Evolutionary conservation across 495 filamentous ascomycete genomes (phyloP), one percentile per base, ranked within the genome.

Genomic region (Physcia stellaris): DNA sequence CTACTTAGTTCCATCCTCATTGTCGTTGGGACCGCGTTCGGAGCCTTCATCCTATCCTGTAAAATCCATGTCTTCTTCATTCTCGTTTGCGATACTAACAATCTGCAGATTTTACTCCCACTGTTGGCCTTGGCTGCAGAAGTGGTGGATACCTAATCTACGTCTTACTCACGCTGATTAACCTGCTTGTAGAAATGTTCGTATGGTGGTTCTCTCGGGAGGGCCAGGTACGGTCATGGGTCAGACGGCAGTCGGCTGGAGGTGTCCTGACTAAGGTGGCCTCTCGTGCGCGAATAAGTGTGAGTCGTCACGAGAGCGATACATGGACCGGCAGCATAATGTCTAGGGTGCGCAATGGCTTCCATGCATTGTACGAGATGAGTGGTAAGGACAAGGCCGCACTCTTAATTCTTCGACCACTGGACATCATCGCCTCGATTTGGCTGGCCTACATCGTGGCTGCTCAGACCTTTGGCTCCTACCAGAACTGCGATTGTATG

Each of bases 121-220:
- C 43, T 34, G 43, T 40, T 15, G 68, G 68, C 2, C 42, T 71
- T 4, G 61, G 61, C 2, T 72, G 68, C 40, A 54, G 68, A 17
- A 66, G 59, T 26, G 64, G 66, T 2, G 61, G 60, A 0, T 71
- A 70, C 39, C 39, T 64, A 12, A 46, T 66, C 12, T 71, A 62
- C 39, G 39, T 53, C 3, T 21, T 57, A n/a, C 37, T 61, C 5
- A 45, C 53, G 10, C 29, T 51, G 4, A 37, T 34, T 1, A 42
- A 56, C 9, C 50, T 67, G 23, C 7, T 59, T 5, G 30, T 55
- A n/a, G 59, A 68, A 43, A 44, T 61, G 13, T 9, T 56, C 35
- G 48, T 63, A n/a, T 59, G 64, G 65, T 50, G 46, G 56, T 15
- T 50, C 34, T 40, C 42, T 26, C 37, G 42, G 15, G 29, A 48